Evolutionary conservation across 441 rosid species (phyloP), one percentile per base, ranked within the genome.

Genomic region (Metrosideros polymorpha): DNA sequence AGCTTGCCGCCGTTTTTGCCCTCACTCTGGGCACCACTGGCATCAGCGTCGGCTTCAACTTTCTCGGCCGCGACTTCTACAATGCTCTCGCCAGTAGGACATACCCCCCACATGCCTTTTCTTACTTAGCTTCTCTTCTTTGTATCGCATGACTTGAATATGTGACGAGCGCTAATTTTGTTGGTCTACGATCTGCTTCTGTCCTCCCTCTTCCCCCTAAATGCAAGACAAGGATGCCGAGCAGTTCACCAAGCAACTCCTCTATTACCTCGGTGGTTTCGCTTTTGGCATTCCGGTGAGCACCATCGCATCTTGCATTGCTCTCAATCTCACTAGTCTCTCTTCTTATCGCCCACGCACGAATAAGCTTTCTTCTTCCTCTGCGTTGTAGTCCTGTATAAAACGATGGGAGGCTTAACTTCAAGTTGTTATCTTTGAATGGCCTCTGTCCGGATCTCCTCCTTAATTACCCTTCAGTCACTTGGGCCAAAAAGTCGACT

Each of bases 221-320:
- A 49, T 86, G 82, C 90, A 32, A 95, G 98, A 97, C 89, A 97
- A 97, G 92, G 99, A 97, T 90, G 94, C 95, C 89, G 96, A 96
- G 79, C 99, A 97, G 88, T 97, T 97, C 91, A 91, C 96, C n/a
- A 96, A 91, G 92, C 98, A 97, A 89, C 92, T 97, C 79, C 82
- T 94, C 32, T 97, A 97, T 89, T 97, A 97, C 91, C 95, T 97
- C 57, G 95, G 95, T 85, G 96, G 54, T 82, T 97, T 97, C 89
- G 98, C 99, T 89, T 95, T 91, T 66, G 99, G 99, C 85, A 95
- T 97, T 86, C 99, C 99, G 92, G 99, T 97, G 95, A 94, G 98
- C 91, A 87, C 85, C 50, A 52, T 54, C 39, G 47, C 47, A 39
- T 85, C 56, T 47, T 30, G 32, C 89, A 85, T 89, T 85, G 87